These are phyloP conservation scores for Plasmodium vivax DNA, from an alignment of 169 alveolate genomes.

Conservation along the genomic window DNA sequence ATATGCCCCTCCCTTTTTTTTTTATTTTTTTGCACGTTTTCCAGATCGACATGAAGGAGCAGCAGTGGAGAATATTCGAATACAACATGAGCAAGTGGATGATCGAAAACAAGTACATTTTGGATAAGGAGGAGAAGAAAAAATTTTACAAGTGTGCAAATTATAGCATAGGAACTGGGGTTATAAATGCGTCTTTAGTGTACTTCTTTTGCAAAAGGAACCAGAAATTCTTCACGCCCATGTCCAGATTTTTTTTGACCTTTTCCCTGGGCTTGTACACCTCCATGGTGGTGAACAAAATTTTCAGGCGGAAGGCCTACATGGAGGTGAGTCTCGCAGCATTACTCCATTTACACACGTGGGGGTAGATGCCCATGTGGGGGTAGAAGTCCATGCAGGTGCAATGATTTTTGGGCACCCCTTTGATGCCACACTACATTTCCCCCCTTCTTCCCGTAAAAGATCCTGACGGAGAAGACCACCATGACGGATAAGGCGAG, in stretches of 20 bases:
- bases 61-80: slow-evolving; percentile 64
- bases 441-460: neutral
- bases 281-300: slow-evolving; percentile 59
- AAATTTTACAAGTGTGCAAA: slow-evolving; percentile 67
- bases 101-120: slow-evolving; percentile 64
- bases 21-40: neutral
- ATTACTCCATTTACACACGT: neutral
- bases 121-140: slow-evolving; percentile 58
- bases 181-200: slow-evolving; percentile 48
- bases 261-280: slow-evolving; percentile 65
- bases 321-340: slow-evolving; percentile 17
- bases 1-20: neutral
- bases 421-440: neutral
- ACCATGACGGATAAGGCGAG: slow-evolving; percentile 60
- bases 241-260: slow-evolving; percentile 46
- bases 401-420: neutral
- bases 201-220: slow-evolving; percentile 46
- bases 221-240: slow-evolving; percentile 18
- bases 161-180: slow-evolving; percentile 57
- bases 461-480: slow-evolving; percentile 52
- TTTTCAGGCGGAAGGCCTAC: slow-evolving; percentile 60
- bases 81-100: slow-evolving; percentile 72
- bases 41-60: slow-evolving; percentile 61
- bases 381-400: neutral
- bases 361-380: neutral